These are phyloP conservation scores for Pinus albicaulis DNA, from an alignment of 75 land plant species.

Conservation along the genomic window DNA sequence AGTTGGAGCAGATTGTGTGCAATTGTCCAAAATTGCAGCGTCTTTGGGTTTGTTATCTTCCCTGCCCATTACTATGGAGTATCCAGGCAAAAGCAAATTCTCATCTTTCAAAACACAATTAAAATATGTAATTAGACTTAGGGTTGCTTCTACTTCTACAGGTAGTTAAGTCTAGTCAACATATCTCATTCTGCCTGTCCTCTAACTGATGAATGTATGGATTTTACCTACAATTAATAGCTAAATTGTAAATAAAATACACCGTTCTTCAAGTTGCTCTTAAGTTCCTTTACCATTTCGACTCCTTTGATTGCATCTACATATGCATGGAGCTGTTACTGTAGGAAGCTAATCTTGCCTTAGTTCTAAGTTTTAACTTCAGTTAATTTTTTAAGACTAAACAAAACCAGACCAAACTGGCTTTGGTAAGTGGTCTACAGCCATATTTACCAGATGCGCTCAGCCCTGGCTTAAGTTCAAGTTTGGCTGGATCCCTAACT, in stretches of 20 bases:
- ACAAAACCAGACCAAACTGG: not conserved
- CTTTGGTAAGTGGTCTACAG: not conserved
- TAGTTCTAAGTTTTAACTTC: not conserved
- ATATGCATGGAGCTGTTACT: not conserved
- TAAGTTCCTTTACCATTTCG: not conserved
- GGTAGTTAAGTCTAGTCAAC: not conserved
- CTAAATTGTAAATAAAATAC: not conserved
- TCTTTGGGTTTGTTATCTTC: constrained; percentile 60
- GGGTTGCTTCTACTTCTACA: not conserved
- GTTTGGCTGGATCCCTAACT: too few relatives aligned
- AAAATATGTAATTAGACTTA: not conserved
- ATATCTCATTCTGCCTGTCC: not conserved
- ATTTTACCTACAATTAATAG: not conserved
- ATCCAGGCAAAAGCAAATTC: not conserved
- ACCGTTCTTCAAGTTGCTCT: not conserved
- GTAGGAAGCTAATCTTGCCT: not conserved
- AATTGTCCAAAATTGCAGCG: constrained; percentile 60
- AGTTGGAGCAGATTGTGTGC: constrained; percentile 47
- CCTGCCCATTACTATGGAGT: not conserved
- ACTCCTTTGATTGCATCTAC: too few relatives aligned
- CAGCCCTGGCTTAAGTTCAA: too few relatives aligned
- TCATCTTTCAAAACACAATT: not conserved
- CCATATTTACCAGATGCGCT: not conserved
- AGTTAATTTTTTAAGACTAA: not conserved
- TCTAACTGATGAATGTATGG: not conserved